These are phyloP conservation scores for Beauveria bassiana DNA, from an alignment of 2,329 filamentous ascomycete genomes.

Conservation along the genomic window DNA sequence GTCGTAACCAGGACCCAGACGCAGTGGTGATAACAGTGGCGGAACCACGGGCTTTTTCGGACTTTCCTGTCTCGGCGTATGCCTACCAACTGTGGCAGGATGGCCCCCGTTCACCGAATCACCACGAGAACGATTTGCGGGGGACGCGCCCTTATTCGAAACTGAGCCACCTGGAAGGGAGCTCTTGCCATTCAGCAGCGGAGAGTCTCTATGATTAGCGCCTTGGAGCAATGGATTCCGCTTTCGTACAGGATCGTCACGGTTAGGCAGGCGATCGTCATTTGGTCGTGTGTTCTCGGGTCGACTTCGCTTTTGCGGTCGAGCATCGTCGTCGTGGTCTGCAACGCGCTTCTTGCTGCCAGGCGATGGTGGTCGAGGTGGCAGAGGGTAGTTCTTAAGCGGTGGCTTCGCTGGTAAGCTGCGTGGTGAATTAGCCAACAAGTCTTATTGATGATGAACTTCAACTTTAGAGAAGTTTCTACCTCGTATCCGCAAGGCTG, in stretches of 20 bases:
- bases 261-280: constrained; percentile 25
- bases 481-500: constrained; percentile 24
- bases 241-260: constrained; percentile 26
- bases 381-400: constrained; percentile 21
- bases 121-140: constrained; percentile 30
- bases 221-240: constrained; percentile 22
- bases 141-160: constrained; percentile 24
- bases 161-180: constrained; percentile 23
- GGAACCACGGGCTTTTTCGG: constrained; percentile 36
- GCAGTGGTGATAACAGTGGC: constrained; percentile 45
- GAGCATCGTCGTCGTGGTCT: constrained; percentile 36
- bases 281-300: constrained; percentile 27
- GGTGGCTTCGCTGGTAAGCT: constrained; percentile 32
- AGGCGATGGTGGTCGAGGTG: constrained; percentile 32
- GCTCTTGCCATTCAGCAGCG: constrained; percentile 30
- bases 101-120: constrained; percentile 36
- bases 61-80: constrained; percentile 31
- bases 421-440: neutral
- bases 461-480: neutral
- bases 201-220: constrained; percentile 20
- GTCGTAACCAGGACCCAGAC: constrained; percentile 38
- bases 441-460: neutral
- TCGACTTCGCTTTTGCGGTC: constrained; percentile 39
- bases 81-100: constrained; percentile 25
- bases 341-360: constrained; percentile 39